These are phyloP conservation scores for Sisymbrium altissimum DNA, from an alignment of 345 rosid genomes.

Conservation along the genomic window DNA sequence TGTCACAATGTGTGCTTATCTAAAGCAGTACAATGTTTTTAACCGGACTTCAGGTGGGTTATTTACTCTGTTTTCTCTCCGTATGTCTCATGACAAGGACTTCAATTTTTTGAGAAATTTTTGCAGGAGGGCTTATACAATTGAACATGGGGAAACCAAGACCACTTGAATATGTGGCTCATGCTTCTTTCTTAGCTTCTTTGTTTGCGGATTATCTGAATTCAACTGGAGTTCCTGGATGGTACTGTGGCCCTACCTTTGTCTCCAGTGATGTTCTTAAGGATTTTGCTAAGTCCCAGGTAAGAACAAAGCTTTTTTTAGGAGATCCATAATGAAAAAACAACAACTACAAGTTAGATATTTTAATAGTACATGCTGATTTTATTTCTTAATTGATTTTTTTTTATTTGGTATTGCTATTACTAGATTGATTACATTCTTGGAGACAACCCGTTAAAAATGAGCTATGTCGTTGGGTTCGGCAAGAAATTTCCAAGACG, in stretches of 20 bases:
- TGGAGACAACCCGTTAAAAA: slow-evolving; percentile 74
- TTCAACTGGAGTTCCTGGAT: slow-evolving; percentile 61
- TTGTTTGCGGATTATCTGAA: slow-evolving; percentile 74
- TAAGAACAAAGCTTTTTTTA: background rate
- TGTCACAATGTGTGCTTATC: slow-evolving; percentile 74
- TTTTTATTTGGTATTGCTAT: background rate
- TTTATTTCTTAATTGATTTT: background rate
- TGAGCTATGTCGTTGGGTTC: slow-evolving; percentile 83
- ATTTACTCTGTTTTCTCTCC: background rate
- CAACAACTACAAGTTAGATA: background rate
- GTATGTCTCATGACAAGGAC: background rate
- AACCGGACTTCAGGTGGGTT: slow-evolving; percentile 66
- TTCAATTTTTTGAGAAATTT: background rate
- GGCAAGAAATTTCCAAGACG: slow-evolving; percentile 68
- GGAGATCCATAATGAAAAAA: background rate
- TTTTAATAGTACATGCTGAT: background rate
- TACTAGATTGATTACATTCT: slow-evolving; percentile 70
- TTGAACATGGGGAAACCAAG: slow-evolving; percentile 56
- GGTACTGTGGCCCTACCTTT: slow-evolving; percentile 56
- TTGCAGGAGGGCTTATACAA: slow-evolving; percentile 66
- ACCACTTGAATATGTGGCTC: slow-evolving; percentile 59
- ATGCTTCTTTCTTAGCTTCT: slow-evolving; percentile 74
- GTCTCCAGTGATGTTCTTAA: slow-evolving; percentile 36
- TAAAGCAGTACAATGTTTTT: slow-evolving; percentile 54
- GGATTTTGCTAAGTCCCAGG: slow-evolving; percentile 71